A percentile compares a stretch with the other conserved stretches of the same genome.
These are phyloP conservation scores for Saccharomycopsis schoenii DNA, from an alignment of 805 yeast genomes.

Conservation along the genomic window DNA sequence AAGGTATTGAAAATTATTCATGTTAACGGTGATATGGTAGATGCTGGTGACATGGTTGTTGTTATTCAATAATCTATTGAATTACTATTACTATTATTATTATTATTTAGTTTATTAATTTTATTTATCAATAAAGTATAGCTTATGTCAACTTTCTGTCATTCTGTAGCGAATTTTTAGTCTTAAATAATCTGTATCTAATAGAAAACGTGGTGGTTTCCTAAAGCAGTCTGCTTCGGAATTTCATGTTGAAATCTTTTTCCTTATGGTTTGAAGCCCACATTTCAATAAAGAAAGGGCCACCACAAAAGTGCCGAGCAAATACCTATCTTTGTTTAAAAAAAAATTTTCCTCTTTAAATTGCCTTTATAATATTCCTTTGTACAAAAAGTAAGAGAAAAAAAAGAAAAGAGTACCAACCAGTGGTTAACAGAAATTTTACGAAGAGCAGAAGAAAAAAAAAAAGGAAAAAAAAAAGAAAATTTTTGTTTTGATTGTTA, in stretches of 20 bases:
- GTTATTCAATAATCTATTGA: conserved; percentile 28
- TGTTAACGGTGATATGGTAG: conserved; percentile 90
- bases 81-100: background rate
- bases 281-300: too few species aligned
- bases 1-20: conserved; percentile 66
- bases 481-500: too few species aligned
- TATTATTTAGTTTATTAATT: background rate
- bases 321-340: too few species aligned
- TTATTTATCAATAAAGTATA: background rate
- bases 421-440: background rate
- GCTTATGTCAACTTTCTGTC: too few species aligned
- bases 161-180: too few species aligned
- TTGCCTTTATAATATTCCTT: too few species aligned
- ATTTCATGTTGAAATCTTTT: background rate
- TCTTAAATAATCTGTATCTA: too few species aligned
- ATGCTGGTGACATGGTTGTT: conserved; percentile 91
- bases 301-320: too few species aligned
- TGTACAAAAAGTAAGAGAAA: background rate
- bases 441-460: background rate
- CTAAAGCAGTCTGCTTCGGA: background rate
- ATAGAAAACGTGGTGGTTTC: background rate
- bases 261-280: too few species aligned
- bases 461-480: background rate
- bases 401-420: background rate
- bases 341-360: too few species aligned